Base-by-base conservation (phyloP, 176 grass and related monocot genomes). In the Raddia distichophylla region DNA sequence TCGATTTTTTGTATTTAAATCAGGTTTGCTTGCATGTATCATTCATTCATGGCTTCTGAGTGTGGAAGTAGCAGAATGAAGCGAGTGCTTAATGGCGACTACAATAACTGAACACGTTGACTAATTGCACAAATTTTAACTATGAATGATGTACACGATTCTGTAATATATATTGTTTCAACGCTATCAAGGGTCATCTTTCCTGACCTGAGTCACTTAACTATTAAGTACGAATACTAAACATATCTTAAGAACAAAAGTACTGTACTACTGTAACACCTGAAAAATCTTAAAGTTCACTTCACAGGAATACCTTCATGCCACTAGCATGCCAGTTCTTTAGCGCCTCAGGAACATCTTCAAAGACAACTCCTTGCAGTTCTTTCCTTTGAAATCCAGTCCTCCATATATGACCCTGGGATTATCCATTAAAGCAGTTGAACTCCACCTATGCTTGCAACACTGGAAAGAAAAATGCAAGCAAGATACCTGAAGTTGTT, bases 371-470 rank as follows among this genome's bases (percentile, higher is more conserved):
- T 80, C 88, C 95, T 72, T 86, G 80, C 59, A 98, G 57, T 60
- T 98, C 89, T 85, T 91, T 95, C 54, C 84, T 88, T 88, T 91
- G 84, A 86, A 90, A 98, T 55, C 95, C 92, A 82, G 86, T 91
- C 85, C 92, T 91, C 95, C 95, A 98, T 89, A 98, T 95, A 84
- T 95, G 95, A 60, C 95, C 95, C 95, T 98, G 89, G 82, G 88
- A 86, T 69, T 46, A 78, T 15, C 66, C 74, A 71, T 75, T 45
- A 73, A 64, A 86, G 51, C 17, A 51, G 11, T 32, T 45, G 22
- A 80, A 60, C 74, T 53, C 78, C 71, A 80, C 17, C 4, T 67
- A 86, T 78, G 73, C 22, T 77, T 72, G 77, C 58, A 82, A 3
- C 32, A 69, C 11, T 51, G 7, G 72, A 34, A 63, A 64, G 78